phyloP scores from a whole-genome alignment of 2,329 filamentous ascomycete genomes.

The Neurospora sp. region DNA sequence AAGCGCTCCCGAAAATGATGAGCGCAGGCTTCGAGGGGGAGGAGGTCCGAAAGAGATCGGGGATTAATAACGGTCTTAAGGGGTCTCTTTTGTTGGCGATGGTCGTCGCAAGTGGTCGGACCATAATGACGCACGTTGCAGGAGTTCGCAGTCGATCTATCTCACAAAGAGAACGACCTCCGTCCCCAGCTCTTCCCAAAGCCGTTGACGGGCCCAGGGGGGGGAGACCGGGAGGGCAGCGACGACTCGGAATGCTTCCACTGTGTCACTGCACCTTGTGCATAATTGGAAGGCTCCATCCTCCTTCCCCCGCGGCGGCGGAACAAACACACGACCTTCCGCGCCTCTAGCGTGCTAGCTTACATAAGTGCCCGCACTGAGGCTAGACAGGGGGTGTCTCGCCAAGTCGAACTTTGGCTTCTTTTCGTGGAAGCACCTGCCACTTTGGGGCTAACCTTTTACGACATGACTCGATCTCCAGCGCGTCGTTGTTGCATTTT shows the following conservation, averaged over 20 bases:
- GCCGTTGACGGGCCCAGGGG: not conserved
- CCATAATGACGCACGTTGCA: not conserved
- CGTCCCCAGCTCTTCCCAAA: not conserved
- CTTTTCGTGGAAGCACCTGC: not conserved
- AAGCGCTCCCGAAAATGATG: not conserved
- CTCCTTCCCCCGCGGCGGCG: not conserved
- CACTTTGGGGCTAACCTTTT: not conserved
- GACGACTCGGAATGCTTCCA: not conserved
- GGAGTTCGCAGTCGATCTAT: not conserved
- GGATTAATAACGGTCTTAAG: not conserved
- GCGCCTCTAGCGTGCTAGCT: not conserved
- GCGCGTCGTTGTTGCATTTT: slow-evolving; percentile 10
- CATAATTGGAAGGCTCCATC: not conserved
- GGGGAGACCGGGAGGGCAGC: not conserved
- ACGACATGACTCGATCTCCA: not conserved
- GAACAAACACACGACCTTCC: not conserved
- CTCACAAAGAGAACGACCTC: not conserved
- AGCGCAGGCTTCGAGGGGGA: not conserved
- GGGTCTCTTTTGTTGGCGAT: not conserved
- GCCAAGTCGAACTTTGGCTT: not conserved
- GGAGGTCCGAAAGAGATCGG: not conserved
- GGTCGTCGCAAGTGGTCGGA: not conserved
- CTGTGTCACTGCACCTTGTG: not conserved
- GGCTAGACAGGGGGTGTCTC: not conserved
- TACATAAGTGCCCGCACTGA: not conserved